Evolutionary conservation across 1,284 basidiomycete genomes (phyloP), one percentile per base, ranked within the genome.

Genomic region (Pisolithus thermaeus): DNA sequence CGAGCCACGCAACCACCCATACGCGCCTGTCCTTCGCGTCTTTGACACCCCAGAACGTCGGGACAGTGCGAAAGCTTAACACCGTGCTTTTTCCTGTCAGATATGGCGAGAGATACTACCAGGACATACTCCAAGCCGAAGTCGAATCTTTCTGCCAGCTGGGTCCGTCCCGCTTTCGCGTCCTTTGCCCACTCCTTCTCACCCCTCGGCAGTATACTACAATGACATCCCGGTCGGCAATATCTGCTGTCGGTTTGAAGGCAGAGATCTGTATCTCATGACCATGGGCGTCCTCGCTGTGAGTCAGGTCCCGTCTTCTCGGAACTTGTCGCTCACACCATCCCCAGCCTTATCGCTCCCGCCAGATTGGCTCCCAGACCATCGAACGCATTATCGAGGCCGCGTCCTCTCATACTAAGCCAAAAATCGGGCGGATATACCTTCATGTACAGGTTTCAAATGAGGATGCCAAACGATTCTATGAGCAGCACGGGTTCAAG

Each of bases 191-290:
- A 43, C 12, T 35, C 14, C 45, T 54, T 67, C 65, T 64, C 54
- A 64, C 60, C 53, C 52, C 42, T 52, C 53, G 57, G 62, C 60
- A 91, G 88, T 90, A 43, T 92, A 91, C 68, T 90, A 84, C 69
- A 91, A 90, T 70, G 89, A 91, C 70, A 76, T 91, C 52, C 89
- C 89, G 48, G 82, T 91, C 56, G 88, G 89, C 55, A 89, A 83
- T 4, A 79, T 90, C 58, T 90, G 87, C 67, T 90, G 88, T 71
- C 79, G 86, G 49, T 65, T 90, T 54, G 88, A 92, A 67, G 76
- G 72, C 49, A 78, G 78, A 58, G 79, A 81, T 61, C 67, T 91
- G 58, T 91, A 91, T 70, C 74, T 91, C 59, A 88, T 90, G 84
- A 91, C 89, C 50, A 85, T 91, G 83, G 88, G 87, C 38, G 70